Conservation (phyloP, 345 rosid genomes). For the Populus ilicifolia region DNA sequence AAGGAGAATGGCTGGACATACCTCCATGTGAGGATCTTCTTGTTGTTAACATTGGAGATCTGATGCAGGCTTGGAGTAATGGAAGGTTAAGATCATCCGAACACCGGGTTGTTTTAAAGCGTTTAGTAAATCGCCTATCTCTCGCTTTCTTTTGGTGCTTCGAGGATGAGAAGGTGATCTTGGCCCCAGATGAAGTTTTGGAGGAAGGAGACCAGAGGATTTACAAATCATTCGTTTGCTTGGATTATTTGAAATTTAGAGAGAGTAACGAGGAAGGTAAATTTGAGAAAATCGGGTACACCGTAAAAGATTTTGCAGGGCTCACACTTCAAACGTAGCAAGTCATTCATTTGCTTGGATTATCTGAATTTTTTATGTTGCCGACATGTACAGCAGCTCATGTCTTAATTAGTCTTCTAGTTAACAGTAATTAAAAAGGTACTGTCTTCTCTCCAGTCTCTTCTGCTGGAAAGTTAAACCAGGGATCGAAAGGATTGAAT, state of each 20-base stretch:
- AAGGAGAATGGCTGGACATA: slow-evolving; percentile 53
- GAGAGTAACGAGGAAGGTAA: slow-evolving; percentile 56
- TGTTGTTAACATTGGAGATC: slow-evolving; percentile 71
- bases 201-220: slow-evolving; percentile 41
- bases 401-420: no score
- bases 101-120: slow-evolving; percentile 58
- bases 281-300: slow-evolving; percentile 58
- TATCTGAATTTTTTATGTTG: neutral
- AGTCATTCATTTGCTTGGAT: no score
- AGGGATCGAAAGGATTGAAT: neutral
- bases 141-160: slow-evolving; percentile 72
- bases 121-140: slow-evolving; percentile 42
- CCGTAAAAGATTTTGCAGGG: slow-evolving; percentile 67
- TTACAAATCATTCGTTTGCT: slow-evolving; percentile 53
- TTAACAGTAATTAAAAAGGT: no score
- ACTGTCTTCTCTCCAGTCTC: no score
- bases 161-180: slow-evolving; percentile 56
- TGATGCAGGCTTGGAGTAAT: slow-evolving; percentile 85
- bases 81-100: slow-evolving; percentile 64
- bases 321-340: slow-evolving; percentile 16
- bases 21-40: slow-evolving; percentile 44
- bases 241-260: slow-evolving; percentile 57
- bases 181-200: slow-evolving; percentile 56
- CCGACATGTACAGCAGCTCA: neutral
- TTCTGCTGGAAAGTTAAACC: neutral